A percentile compares a stretch with the other conserved stretches of the same genome.
These are phyloP conservation scores for Fusarium palustre DNA, from an alignment of 2,329 filamentous ascomycete genomes.

Conservation along the genomic window DNA sequence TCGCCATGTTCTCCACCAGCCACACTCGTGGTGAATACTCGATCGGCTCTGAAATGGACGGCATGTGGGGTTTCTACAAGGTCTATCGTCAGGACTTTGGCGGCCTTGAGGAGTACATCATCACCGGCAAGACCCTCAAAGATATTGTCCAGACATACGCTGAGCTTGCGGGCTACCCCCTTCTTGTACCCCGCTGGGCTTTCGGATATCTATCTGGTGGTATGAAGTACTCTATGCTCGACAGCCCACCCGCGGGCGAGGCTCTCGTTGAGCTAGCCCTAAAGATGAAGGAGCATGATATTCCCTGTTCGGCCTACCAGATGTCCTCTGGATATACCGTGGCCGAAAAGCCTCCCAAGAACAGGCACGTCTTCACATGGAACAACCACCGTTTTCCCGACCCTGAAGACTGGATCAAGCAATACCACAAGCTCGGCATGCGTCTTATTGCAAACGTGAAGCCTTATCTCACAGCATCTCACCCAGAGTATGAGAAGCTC, in stretches of 20 bases:
- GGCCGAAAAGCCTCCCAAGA: conserved; percentile 74
- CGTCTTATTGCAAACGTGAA: conserved; percentile 78
- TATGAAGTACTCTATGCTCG: conserved; percentile 65
- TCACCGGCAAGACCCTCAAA: conserved; percentile 73
- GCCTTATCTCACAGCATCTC: conserved; percentile 75
- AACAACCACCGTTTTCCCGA: conserved; percentile 77
- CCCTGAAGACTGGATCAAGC: conserved; percentile 70
- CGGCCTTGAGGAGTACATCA: conserved; percentile 76
- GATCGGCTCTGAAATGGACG: conserved; percentile 78
- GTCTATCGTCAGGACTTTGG: conserved; percentile 79
- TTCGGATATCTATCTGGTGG: conserved; percentile 79
- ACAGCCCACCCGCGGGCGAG: conserved; percentile 65
- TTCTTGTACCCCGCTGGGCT: conserved; percentile 77
- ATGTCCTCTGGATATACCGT: conserved; percentile 81
- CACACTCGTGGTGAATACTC: conserved; percentile 73
- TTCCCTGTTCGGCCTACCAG: conserved; percentile 77
- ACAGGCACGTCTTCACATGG: conserved; percentile 76
- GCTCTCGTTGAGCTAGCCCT: conserved; percentile 70
- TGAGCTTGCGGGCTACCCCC: conserved; percentile 73
- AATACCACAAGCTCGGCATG: conserved; percentile 73
- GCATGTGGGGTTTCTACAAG: conserved; percentile 80
- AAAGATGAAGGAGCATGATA: conserved; percentile 72
- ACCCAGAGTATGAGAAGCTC: conserved; percentile 74
- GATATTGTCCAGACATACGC: conserved; percentile 76
- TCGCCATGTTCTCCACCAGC: conserved; percentile 75